Percentiles rank a stretch among this genome's conserved stretches.
Conservation (phyloP, 2,329 filamentous ascomycete genomes). For the Incumbomyces lentus region DNA sequence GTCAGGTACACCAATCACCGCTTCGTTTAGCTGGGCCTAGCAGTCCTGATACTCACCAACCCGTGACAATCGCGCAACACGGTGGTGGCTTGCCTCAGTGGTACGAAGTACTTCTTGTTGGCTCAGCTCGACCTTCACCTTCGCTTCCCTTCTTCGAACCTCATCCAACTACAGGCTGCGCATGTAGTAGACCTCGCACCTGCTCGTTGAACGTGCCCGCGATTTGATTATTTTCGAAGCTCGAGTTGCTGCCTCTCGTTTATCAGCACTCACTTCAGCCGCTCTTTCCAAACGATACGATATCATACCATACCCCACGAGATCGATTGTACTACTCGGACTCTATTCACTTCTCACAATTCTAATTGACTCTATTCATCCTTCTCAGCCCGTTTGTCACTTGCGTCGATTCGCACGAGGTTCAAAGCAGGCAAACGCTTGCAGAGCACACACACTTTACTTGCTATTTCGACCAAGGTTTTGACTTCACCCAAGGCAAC, state of each 20-base stretch:
- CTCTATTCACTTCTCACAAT: conserved; percentile 1
- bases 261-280: conserved; percentile 21
- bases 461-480: not conserved
- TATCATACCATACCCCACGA: conserved; percentile 3
- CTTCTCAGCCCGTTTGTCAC: conserved; percentile 1
- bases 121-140: conserved; percentile 10
- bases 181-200: conserved; percentile 5
- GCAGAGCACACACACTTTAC: too few species aligned
- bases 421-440: not conserved
- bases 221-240: conserved; percentile 6
- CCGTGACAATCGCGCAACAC: too few species aligned
- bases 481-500: not conserved
- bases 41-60: conserved; percentile 1
- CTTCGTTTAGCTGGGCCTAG: not conserved
- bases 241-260: conserved; percentile 30
- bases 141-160: conserved; percentile 10
- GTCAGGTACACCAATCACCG: conserved; percentile 20
- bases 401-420: not conserved
- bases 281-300: conserved; percentile 12
- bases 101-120: conserved; percentile 9
- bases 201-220: conserved; percentile 8
- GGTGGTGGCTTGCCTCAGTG: too few species aligned
- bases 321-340: not conserved
- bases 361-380: not conserved
- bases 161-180: conserved; percentile 10